Percentiles rank a stretch among this genome's conserved stretches.
These are phyloP conservation scores for Pyrenula massariospora DNA, from an alignment of 495 filamentous ascomycete species.

Conservation along the genomic window DNA sequence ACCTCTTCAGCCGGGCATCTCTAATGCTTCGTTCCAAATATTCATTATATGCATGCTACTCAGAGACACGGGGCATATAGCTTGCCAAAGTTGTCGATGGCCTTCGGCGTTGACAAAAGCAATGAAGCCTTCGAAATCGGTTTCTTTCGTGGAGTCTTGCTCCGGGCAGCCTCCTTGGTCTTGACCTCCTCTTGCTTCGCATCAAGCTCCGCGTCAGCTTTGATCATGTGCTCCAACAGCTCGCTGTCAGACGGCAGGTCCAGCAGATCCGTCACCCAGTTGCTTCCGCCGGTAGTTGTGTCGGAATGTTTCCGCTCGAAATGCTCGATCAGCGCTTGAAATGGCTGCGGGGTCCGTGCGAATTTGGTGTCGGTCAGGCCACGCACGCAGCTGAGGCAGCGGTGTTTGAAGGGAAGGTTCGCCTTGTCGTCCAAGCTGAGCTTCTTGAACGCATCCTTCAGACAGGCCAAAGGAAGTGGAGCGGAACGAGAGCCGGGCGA, in stretches of 20 bases:
- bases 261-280: neutral
- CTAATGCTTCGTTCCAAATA: too few species aligned
- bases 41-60: too few species aligned
- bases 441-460: neutral
- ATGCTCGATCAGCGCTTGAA: neutral
- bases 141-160: neutral
- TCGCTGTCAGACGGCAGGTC: neutral
- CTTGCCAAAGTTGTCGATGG: neutral
- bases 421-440: neutral
- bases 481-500: neutral
- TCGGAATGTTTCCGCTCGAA: neutral
- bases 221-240: neutral
- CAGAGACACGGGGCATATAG: neutral
- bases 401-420: neutral
- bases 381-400: neutral
- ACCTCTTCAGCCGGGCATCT: too few species aligned
- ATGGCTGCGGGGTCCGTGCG: neutral
- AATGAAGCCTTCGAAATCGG: neutral
- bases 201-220: neutral
- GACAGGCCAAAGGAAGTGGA: neutral
- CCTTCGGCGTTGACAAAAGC: neutral
- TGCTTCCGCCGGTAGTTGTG: neutral
- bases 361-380: neutral
- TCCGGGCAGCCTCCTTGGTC: neutral
- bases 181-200: slow-evolving; percentile 2